Conservation (phyloP, 169 alveolate species). For the Cryptosporidium baileyi region DNA sequence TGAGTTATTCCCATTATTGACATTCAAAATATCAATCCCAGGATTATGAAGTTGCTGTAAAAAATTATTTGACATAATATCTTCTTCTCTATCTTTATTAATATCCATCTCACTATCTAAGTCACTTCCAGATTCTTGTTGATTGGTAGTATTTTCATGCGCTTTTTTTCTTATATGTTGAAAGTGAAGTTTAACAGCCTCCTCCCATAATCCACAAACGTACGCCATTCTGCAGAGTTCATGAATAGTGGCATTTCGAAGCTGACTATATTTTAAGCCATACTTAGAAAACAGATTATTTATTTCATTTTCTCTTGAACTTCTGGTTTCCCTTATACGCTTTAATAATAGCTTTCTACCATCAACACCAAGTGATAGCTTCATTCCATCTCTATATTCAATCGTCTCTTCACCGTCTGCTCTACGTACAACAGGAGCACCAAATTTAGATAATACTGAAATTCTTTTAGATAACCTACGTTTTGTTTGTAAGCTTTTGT, state of each 20-base stretch:
- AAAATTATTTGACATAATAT: constrained; percentile 42
- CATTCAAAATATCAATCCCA: constrained; percentile 25
- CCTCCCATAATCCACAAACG: constrained; percentile 73
- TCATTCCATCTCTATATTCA: constrained; percentile 69
- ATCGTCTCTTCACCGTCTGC: constrained; percentile 70
- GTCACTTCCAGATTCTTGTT: constrained; percentile 67
- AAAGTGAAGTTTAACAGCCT: constrained; percentile 69
- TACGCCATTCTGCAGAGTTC: constrained; percentile 70
- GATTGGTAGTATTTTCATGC: constrained; percentile 48
- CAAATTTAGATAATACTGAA: constrained; percentile 66
- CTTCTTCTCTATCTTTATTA: constrained; percentile 56
- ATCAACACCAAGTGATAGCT: constrained; percentile 70
- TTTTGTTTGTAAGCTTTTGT: constrained; percentile 60
- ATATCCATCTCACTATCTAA: constrained; percentile 64
- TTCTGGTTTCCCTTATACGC: constrained; percentile 55
- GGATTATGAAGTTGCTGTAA: constrained; percentile 50
- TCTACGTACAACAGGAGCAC: constrained; percentile 70
- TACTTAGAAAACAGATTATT: constrained; percentile 66
- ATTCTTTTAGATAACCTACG: constrained; percentile 65
- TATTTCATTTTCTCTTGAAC: constrained; percentile 70
- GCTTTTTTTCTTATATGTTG: constrained; percentile 68
- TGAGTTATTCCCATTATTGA: constrained; percentile 14
- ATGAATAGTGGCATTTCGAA: constrained; percentile 72
- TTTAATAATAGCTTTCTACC: constrained; percentile 47
- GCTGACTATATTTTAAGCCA: constrained; percentile 70